Evolutionary conservation across 2,329 filamentous ascomycete genomes (phyloP).

Genomic region (Sporothrix inflata): DNA sequence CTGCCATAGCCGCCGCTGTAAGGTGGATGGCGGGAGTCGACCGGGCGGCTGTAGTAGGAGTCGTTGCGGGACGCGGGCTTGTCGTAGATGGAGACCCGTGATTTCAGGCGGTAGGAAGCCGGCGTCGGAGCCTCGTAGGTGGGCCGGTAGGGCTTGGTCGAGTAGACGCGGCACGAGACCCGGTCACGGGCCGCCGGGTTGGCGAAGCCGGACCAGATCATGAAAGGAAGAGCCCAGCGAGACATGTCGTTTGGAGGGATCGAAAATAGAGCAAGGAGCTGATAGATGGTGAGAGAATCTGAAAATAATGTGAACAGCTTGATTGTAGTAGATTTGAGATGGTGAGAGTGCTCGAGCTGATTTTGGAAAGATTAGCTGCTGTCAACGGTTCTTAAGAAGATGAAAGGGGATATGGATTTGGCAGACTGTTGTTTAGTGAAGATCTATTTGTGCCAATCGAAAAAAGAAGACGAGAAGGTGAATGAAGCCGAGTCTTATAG

Average conservation of each 20-base stretch:
- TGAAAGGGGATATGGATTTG: neutral
- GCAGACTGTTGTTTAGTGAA: neutral
- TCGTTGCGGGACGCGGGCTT: neutral
- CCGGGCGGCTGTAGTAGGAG: neutral
- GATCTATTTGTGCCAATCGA: neutral
- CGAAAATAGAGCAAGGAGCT: neutral
- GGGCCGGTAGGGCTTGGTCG: neutral
- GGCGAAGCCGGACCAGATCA: neutral
- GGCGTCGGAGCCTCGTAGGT: neutral
- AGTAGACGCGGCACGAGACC: neutral
- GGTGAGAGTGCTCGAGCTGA: neutral
- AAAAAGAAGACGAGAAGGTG: neutral
- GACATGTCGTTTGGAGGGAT: neutral
- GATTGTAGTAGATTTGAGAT: neutral
- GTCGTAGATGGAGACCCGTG: neutral
- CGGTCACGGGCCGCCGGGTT: neutral
- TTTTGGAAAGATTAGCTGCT: neutral
- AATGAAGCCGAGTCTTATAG: slow-evolving; percentile 7
- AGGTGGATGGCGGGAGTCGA: neutral
- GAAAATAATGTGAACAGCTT: neutral
- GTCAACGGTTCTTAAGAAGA: neutral
- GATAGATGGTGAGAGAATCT: neutral
- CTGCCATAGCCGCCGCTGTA: neutral
- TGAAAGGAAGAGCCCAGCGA: neutral
- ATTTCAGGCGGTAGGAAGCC: neutral